These are phyloP conservation scores for Aspergillus sp. DNA, from an alignment of 2,329 filamentous ascomycete genomes.

Conservation along the genomic window DNA sequence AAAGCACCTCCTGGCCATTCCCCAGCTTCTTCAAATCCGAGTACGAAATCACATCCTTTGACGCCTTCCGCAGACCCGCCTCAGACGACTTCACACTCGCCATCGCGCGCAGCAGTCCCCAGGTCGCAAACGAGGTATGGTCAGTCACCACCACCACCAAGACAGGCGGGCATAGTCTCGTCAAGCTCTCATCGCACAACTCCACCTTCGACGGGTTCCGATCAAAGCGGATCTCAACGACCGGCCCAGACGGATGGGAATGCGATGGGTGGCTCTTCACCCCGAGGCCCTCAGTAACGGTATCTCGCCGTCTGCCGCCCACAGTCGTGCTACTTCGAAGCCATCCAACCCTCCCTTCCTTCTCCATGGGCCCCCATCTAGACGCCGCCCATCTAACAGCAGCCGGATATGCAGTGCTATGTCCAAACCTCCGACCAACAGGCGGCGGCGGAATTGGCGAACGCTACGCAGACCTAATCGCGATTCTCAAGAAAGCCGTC, in stretches of 20 bases:
- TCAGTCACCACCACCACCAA: background rate
- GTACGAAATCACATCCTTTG: conserved; percentile 6
- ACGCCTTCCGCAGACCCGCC: background rate
- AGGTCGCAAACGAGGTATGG: conserved; percentile 1
- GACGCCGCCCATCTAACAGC: conserved; percentile 3
- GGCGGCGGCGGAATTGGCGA: background rate
- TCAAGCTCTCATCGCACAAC: conserved; percentile 8
- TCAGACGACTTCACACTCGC: conserved; percentile 3
- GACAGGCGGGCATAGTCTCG: background rate
- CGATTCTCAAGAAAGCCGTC: background rate
- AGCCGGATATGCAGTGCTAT: conserved; percentile 1
- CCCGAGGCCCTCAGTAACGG: background rate
- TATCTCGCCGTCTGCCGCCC: background rate
- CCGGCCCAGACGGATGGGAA: background rate
- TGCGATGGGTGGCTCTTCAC: conserved; percentile 8
- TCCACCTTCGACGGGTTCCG: conserved; percentile 3
- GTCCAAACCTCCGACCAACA: background rate
- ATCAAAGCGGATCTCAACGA: background rate
- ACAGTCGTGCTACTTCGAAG: background rate
- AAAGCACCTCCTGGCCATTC: background rate
- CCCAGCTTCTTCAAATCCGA: conserved; percentile 1
- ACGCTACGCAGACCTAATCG: background rate
- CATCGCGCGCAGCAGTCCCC: background rate
- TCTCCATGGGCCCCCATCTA: background rate
- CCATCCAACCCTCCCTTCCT: background rate